These are phyloP conservation scores for Aspergillus pseudoviridinutans DNA, from an alignment of 2,329 filamentous ascomycete genomes.

Conservation along the genomic window DNA sequence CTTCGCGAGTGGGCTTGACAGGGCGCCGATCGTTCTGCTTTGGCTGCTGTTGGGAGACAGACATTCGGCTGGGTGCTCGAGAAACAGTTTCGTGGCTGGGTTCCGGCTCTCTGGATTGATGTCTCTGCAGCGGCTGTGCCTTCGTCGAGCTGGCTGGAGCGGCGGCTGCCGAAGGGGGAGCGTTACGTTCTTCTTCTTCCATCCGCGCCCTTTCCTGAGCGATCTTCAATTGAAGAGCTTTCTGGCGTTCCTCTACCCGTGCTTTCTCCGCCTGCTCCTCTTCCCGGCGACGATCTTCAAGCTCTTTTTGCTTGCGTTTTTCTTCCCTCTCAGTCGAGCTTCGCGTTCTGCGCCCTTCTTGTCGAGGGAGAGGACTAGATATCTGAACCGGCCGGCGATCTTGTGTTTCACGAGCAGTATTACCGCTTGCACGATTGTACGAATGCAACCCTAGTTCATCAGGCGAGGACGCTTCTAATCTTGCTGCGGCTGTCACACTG, in stretches of 20 bases:
- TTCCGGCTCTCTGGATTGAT: slow-evolving; percentile 31
- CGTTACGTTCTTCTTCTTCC: slow-evolving; percentile 31
- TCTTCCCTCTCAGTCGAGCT: slow-evolving; percentile 56
- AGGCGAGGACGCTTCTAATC: slow-evolving; percentile 51
- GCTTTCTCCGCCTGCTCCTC: slow-evolving; percentile 27
- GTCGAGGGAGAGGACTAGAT: slow-evolving; percentile 28
- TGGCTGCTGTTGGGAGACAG: slow-evolving; percentile 19
- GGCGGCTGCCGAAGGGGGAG: slow-evolving; percentile 9
- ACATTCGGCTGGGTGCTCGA: slow-evolving; percentile 22
- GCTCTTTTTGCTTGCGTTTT: slow-evolving; percentile 33
- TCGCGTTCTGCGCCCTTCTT: slow-evolving; percentile 49
- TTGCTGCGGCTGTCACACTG: slow-evolving; percentile 55
- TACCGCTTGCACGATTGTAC: slow-evolving; percentile 24
- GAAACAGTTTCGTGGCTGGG: slow-evolving; percentile 21
- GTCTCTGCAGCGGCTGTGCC: slow-evolving; percentile 23
- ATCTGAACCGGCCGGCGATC: slow-evolving; percentile 19
- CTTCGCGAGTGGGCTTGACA: slow-evolving; percentile 41
- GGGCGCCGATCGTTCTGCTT: slow-evolving; percentile 41
- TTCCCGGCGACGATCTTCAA: slow-evolving; percentile 31
- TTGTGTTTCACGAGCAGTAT: slow-evolving; percentile 15
- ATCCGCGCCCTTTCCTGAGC: slow-evolving; percentile 29
- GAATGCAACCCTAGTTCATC: slow-evolving; percentile 29
- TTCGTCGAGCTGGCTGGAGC: slow-evolving; percentile 23
- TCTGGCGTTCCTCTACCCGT: slow-evolving; percentile 27
- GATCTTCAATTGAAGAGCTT: slow-evolving; percentile 27